Conservation (phyloP, 1,139 yeast species). For the Diutina scorzettiae region DNA sequence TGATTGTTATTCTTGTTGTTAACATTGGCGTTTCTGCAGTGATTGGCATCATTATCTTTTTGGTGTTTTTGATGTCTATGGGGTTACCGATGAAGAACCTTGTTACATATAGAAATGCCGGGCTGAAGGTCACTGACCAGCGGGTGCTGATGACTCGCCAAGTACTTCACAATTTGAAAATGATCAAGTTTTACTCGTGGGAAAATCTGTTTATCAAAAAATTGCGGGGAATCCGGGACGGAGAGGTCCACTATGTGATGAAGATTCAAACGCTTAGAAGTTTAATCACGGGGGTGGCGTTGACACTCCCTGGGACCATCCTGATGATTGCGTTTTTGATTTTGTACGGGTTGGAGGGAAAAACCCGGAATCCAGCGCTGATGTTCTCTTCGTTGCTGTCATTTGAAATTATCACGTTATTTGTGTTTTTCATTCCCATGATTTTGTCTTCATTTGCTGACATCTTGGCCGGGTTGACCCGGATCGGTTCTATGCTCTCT, state of each 20-base stretch:
- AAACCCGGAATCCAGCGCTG: constrained; percentile 44
- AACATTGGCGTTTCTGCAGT: constrained; percentile 8
- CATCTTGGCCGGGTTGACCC: constrained; percentile 47
- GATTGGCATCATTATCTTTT: constrained; percentile 8
- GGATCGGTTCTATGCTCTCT: constrained; percentile 32
- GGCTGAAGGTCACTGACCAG: constrained; percentile 7
- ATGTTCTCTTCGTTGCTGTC: constrained; percentile 71
- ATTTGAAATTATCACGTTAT: constrained; percentile 46
- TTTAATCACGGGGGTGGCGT: not conserved
- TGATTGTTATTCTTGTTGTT: constrained; percentile 8
- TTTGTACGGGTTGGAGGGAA: constrained; percentile 38
- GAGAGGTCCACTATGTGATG: not conserved
- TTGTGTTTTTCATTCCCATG: constrained; percentile 55
- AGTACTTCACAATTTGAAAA: constrained; percentile 8
- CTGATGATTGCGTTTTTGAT: constrained; percentile 58
- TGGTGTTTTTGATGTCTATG: constrained; percentile 6
- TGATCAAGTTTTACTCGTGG: constrained; percentile 16
- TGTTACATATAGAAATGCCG: constrained; percentile 6
- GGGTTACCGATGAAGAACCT: constrained; percentile 6
- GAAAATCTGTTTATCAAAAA: not conserved
- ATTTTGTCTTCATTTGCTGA: constrained; percentile 58
- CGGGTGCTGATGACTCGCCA: constrained; percentile 8
- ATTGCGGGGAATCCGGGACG: not conserved
- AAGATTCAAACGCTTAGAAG: not conserved
- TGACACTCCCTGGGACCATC: not conserved